Base-by-base conservation (phyloP, 2,329 filamentous ascomycete genomes). In the Seiridium cupressi region DNA sequence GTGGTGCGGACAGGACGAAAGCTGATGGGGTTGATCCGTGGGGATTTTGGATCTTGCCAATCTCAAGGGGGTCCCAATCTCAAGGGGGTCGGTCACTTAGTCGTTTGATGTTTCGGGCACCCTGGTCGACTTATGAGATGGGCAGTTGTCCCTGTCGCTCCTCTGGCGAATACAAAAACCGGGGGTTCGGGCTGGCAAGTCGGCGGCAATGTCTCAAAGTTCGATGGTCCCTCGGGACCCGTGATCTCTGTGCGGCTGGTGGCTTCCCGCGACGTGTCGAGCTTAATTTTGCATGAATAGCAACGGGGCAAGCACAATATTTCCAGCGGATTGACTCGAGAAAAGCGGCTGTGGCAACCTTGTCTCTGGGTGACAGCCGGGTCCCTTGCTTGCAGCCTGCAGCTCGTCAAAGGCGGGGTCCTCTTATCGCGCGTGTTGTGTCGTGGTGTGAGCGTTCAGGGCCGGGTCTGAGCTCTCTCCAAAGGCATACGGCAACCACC, bases 61-160 rank as follows among this genome's bases (percentile, higher is more conserved):
- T 53, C 51, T 44, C 44, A 49, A 51, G 44, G 55, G 35, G 46
- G n/a, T n/a, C n/a, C n/a, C n/a, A n/a, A n/a, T n/a, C n/a, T n/a
- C n/a, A n/a, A n/a, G 44, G 31, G 13, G 32, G 32, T 42, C 32
- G 7, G 6, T 31, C 34, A 8, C 47, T 49, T 49, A 49, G 55
- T 44, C 31, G 55, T 58, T 58, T 58, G 55, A 58, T n/a, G 46
- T 51, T 51, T 57, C 55, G 54, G 54, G 54, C 40, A 44, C 54
- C 54, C 54, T 34, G 54, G 54, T 34, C 44, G 44, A 38, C 13
- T 46, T 57, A 31, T 46, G 32, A 46, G 47, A 35, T 57, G 26
- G 40, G 51, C 36, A 55, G 38, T 44, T 42, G 35, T 42, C 51
- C 51, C 18, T 44, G 51, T 40, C 51, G 34, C 36, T 35, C 49